Evolutionary conservation across 805 yeast species (phyloP).

Genomic region (Jamesozyma spencerorum): DNA sequence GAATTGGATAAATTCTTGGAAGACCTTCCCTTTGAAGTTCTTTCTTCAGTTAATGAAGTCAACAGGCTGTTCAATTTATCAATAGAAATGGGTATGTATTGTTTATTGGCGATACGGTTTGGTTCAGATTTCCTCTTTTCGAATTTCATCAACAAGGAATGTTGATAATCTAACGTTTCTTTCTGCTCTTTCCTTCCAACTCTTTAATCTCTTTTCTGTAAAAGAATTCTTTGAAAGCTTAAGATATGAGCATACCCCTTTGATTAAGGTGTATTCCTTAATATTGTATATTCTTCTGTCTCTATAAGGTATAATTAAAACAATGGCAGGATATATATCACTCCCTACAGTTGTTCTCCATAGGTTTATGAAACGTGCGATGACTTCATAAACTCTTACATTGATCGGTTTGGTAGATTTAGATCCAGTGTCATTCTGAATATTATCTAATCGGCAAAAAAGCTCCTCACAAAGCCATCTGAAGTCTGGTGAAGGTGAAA

Average conservation of each 20-base stretch:
- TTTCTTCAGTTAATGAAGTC: slow-evolving; percentile 34
- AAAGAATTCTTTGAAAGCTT: slow-evolving; percentile 51
- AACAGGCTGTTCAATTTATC: slow-evolving; percentile 42
- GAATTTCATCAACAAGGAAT: slow-evolving; percentile 40
- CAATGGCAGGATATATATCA: slow-evolving; percentile 58
- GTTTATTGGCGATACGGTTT: slow-evolving; percentile 21
- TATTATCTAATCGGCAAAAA: slow-evolving; percentile 22
- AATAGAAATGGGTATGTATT: slow-evolving; percentile 31
- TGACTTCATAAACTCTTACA: slow-evolving; percentile 20
- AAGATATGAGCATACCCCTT: slow-evolving; percentile 40
- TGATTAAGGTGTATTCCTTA: slow-evolving; percentile 54
- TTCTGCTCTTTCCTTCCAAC: slow-evolving; percentile 40
- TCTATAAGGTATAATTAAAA: slow-evolving; percentile 51
- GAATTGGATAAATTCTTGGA: slow-evolving; percentile 16
- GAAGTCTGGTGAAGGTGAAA: slow-evolving; percentile 32
- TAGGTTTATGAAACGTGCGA: slow-evolving; percentile 35
- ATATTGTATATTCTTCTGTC: slow-evolving; percentile 56
- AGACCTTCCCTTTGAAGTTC: slow-evolving; percentile 14
- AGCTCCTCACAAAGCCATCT: slow-evolving; percentile 31
- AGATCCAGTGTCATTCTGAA: slow-evolving; percentile 6
- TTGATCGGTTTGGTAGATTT: slow-evolving; percentile 14
- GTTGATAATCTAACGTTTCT: slow-evolving; percentile 36
- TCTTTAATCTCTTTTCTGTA: slow-evolving; percentile 43
- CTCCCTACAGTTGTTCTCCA: slow-evolving; percentile 51
- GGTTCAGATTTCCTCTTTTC: slow-evolving; percentile 39